Evolutionary conservation across 73 alveolate species (phyloP).

Genomic region (Uronychia setigera): DNA sequence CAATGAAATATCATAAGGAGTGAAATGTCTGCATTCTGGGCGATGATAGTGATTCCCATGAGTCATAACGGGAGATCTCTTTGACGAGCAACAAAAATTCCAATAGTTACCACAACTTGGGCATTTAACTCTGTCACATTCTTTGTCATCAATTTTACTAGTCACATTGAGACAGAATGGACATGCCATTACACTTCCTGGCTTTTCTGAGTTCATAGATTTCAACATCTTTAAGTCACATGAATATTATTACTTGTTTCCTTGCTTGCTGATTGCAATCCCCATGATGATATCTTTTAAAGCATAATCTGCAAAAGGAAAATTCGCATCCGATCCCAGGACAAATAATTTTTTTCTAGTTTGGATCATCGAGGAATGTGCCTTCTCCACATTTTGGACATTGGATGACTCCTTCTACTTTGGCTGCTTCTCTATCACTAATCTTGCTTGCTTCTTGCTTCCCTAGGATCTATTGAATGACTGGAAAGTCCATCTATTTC

Average conservation of each 20-base stretch:
- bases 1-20: too few species aligned
- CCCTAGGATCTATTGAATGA: background rate
- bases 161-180: slow-evolving; percentile 1
- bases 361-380: background rate
- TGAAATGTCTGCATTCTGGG: too few species aligned
- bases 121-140: background rate
- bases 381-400: background rate
- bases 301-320: background rate
- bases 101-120: background rate
- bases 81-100: background rate
- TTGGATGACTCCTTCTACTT: background rate
- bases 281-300: background rate
- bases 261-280: background rate
- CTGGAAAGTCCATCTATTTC: background rate
- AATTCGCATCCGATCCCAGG: background rate
- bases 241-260: background rate
- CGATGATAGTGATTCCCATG: too few species aligned
- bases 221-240: background rate
- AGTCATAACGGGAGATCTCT: background rate
- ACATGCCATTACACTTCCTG: background rate
- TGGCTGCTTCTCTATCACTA: background rate
- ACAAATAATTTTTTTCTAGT: background rate
- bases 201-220: background rate
- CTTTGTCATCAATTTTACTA: background rate
- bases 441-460: background rate